Evolutionary conservation across 495 filamentous ascomycete species (phyloP).

Genomic region (Pyrenula aspistea): DNA sequence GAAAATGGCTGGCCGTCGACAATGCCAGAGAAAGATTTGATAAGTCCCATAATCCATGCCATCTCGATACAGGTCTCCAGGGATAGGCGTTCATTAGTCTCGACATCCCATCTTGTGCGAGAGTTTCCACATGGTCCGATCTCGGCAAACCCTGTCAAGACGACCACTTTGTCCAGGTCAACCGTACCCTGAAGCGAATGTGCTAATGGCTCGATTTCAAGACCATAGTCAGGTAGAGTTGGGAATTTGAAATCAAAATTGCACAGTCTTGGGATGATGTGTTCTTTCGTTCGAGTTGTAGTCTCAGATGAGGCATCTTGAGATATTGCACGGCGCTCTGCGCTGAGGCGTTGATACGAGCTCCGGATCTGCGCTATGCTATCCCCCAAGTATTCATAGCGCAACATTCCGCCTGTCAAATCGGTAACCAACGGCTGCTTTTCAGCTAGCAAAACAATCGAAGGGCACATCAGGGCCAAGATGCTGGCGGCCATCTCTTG

Average conservation of each 20-base stretch:
- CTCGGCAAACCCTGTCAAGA: slow-evolving; percentile 12
- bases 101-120: slow-evolving; percentile 16
- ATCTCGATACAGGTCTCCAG: slow-evolving; percentile 10
- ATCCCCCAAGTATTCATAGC: slow-evolving; percentile 2
- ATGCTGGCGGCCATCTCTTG: slow-evolving; percentile 16
- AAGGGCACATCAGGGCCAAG: slow-evolving; percentile 2
- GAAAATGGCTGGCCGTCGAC: slow-evolving; percentile 10
- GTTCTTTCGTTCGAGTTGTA: not conserved
- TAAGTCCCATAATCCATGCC: slow-evolving; percentile 14
- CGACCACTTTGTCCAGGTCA: slow-evolving; percentile 8
- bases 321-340: not conserved
- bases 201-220: not conserved
- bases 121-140: slow-evolving; percentile 13
- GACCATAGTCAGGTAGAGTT: slow-evolving; percentile 1
- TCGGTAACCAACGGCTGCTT: slow-evolving; percentile 8
- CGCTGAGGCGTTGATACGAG: not conserved
- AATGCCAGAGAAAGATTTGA: slow-evolving; percentile 11
- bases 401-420: slow-evolving; percentile 7
- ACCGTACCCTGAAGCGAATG: slow-evolving; percentile 8
- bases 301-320: not conserved
- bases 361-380: not conserved
- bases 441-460: slow-evolving; percentile 2
- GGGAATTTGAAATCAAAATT: slow-evolving; percentile 4
- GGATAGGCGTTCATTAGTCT: slow-evolving; percentile 5
- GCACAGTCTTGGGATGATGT: not conserved